Percentiles rank a stretch among this genome's conserved stretches.
Conservation (phyloP, 306 rosid genomes). For the Prunus mume region DNA sequence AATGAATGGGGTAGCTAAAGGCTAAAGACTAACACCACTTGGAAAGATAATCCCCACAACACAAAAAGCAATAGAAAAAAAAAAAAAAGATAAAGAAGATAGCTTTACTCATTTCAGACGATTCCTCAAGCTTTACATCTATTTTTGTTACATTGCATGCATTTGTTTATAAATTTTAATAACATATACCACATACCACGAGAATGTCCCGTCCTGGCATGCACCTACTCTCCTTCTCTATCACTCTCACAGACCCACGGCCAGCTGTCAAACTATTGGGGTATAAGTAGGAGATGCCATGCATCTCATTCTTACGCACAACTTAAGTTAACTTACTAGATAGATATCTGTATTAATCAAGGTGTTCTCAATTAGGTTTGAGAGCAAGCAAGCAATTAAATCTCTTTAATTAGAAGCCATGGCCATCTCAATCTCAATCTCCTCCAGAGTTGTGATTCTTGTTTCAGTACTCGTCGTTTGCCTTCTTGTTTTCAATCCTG, state of each 20-base stretch:
- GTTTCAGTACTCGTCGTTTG: slow-evolving; percentile 38
- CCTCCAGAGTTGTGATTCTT: slow-evolving; percentile 32
- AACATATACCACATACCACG: neutral
- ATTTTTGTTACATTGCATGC: neutral
- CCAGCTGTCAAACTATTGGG: neutral
- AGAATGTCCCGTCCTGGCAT: neutral
- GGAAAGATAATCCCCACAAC: neutral
- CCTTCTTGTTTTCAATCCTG: slow-evolving; percentile 25
- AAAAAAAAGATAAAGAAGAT: neutral
- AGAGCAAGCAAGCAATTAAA: neutral
- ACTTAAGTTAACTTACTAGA: no score
- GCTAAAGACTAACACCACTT: neutral
- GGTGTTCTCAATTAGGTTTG: slow-evolving; percentile 20
- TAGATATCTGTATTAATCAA: no score
- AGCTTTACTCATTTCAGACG: neutral
- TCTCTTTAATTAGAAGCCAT: slow-evolving; percentile 22
- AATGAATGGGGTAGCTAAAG: neutral
- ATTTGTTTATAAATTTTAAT: neutral
- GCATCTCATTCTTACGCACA: slow-evolving; percentile 20
- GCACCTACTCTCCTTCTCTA: neutral
- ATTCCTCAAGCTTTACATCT: neutral
- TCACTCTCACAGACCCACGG: neutral
- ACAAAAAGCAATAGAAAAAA: neutral
- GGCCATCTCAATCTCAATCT: slow-evolving; percentile 23
- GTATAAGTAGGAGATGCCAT: slow-evolving; percentile 51